Evolutionary conservation across 306 rosid species (phyloP).

Genomic region (Gynostemma pentaphyllum): DNA sequence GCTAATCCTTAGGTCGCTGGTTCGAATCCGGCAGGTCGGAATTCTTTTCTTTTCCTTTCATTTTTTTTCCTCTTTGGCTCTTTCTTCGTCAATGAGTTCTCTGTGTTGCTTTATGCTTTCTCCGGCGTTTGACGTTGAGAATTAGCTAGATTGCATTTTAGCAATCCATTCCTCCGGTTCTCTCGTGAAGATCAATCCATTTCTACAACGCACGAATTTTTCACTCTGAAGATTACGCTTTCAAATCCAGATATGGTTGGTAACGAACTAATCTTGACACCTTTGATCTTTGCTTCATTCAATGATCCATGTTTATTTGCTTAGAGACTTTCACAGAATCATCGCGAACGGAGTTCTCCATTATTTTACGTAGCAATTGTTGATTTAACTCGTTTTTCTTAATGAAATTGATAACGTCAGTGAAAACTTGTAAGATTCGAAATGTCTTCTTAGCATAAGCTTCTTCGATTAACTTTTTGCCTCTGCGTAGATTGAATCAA

Average conservation of each 20-base stretch:
- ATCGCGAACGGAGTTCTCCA: background rate
- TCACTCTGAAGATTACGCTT: background rate
- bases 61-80: background rate
- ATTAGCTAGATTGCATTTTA: background rate
- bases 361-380: background rate
- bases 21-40: conserved; percentile 53
- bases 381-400: background rate
- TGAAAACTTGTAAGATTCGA: background rate
- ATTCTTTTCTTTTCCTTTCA: background rate
- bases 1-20: conserved; percentile 45
- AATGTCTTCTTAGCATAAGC: background rate
- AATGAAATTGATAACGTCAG: background rate
- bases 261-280: background rate
- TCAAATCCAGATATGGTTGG: background rate
- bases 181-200: background rate
- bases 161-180: background rate
- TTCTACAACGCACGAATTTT: background rate
- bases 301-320: background rate
- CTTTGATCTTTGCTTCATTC: background rate
- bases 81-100: too few species aligned
- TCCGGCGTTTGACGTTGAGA: background rate
- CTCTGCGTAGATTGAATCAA: too few species aligned
- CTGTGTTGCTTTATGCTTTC: background rate
- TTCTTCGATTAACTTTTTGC: background rate
- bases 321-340: background rate